These are phyloP conservation scores for Trypanosoma cruzi DNA, from an alignment of 208 protist species.

Conservation along the genomic window DNA sequence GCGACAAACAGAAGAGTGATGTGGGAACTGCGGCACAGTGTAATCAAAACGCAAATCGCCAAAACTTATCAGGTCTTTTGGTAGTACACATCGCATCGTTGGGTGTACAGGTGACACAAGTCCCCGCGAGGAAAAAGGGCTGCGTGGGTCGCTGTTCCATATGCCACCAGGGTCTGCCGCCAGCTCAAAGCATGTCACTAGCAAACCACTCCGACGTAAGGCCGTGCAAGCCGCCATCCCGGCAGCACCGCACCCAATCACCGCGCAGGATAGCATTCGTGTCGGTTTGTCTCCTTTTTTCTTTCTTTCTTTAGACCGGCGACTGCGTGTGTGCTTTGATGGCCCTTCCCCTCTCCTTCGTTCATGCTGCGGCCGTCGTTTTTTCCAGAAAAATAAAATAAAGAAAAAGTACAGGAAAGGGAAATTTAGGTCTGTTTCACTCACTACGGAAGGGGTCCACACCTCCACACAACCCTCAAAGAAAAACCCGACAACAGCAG, in stretches of 20 bases:
- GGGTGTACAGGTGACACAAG: slow-evolving; percentile 79
- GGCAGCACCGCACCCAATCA: slow-evolving; percentile 88
- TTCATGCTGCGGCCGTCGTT: neutral
- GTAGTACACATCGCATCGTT: slow-evolving; percentile 80
- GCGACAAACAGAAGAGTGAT: slow-evolving; percentile 77
- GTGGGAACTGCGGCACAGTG: slow-evolving; percentile 82
- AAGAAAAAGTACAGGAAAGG: slow-evolving; percentile 7
- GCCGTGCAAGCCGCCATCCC: slow-evolving; percentile 74
- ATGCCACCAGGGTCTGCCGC: slow-evolving; percentile 68
- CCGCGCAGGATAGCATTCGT: slow-evolving; percentile 81
- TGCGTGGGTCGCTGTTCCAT: slow-evolving; percentile 69
- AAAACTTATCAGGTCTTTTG: slow-evolving; percentile 89
- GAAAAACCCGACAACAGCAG: neutral
- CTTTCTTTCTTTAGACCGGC: slow-evolving; percentile 14
- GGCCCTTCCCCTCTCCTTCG: no score
- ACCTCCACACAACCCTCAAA: neutral
- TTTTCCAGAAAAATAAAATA: neutral
- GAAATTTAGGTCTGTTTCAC: neutral
- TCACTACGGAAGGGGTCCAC: neutral
- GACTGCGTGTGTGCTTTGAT: neutral
- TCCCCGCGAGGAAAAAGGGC: slow-evolving; percentile 69
- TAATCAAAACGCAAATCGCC: slow-evolving; percentile 85
- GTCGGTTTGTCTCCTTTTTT: slow-evolving; percentile 3
- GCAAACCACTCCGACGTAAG: slow-evolving; percentile 71
- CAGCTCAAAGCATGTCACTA: slow-evolving; percentile 91